Conservation (phyloP, 2,329 filamentous ascomycete species). For the Lachnellula subtilissima region DNA sequence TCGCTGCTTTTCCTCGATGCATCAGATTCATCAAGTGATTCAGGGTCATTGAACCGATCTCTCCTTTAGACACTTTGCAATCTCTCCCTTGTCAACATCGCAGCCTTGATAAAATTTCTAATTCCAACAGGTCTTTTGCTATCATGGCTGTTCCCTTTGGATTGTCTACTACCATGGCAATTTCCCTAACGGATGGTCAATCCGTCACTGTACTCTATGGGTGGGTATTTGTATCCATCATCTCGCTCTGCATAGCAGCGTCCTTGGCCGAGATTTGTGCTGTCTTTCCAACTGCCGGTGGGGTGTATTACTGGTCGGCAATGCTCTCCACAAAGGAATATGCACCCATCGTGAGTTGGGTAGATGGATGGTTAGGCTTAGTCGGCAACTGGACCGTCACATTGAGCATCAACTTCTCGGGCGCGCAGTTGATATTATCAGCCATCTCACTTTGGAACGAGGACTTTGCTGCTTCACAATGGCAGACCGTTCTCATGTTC, state of each 20-base stretch:
- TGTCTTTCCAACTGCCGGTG: slow-evolving; percentile 63
- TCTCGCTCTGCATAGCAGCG: slow-evolving; percentile 59
- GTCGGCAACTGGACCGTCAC: slow-evolving; percentile 68
- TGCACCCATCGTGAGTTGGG: slow-evolving; percentile 63
- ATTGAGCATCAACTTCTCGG: slow-evolving; percentile 65
- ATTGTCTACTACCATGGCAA: slow-evolving; percentile 62
- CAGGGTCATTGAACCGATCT: too few relatives aligned
- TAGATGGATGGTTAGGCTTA: slow-evolving; percentile 67
- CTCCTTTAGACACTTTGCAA: too few relatives aligned
- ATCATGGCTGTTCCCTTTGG: slow-evolving; percentile 58
- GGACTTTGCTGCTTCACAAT: slow-evolving; percentile 60
- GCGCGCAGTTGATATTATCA: slow-evolving; percentile 61
- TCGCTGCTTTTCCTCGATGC: background rate
- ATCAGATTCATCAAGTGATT: too few relatives aligned
- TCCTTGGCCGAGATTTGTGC: slow-evolving; percentile 66
- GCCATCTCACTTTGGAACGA: slow-evolving; percentile 68
- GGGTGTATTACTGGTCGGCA: slow-evolving; percentile 68
- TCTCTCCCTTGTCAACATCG: too few relatives aligned
- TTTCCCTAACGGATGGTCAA: slow-evolving; percentile 64
- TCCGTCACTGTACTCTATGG: slow-evolving; percentile 66
- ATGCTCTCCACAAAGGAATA: slow-evolving; percentile 62
- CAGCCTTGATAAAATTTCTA: slow-evolving; percentile 8
- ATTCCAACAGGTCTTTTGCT: slow-evolving; percentile 54
- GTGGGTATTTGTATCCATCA: slow-evolving; percentile 61
- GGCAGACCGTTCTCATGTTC: slow-evolving; percentile 67